Conservation (phyloP, 2,329 filamentous ascomycete genomes). For the Trichoderma endophyticum region DNA sequence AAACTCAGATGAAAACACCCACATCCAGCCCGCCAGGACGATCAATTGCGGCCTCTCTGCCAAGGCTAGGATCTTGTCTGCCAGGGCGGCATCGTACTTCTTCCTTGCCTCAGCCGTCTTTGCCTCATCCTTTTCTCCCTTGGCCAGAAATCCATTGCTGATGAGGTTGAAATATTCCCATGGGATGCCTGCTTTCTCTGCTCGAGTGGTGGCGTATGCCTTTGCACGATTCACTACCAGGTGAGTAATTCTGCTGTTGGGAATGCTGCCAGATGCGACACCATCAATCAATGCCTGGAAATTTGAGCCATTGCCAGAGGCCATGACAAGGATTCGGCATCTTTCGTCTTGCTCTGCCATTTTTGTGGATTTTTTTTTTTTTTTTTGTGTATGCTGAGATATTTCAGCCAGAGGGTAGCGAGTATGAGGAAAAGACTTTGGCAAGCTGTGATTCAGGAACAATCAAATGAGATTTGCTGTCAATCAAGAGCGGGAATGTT, state of each 20-base stretch:
- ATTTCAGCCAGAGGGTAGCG: not conserved
- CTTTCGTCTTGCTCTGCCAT: conserved; percentile 21
- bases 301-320: conserved; percentile 62
- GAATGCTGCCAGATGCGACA: conserved; percentile 38
- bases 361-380: not conserved
- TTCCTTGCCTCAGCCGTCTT: conserved; percentile 56
- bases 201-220: conserved; percentile 43
- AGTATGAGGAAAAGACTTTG: too few species aligned
- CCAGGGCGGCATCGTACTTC: conserved; percentile 69
- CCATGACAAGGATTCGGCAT: conserved; percentile 63
- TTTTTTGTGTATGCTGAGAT: not conserved
- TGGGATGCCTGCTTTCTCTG: conserved; percentile 56
- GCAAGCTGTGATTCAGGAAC: not conserved
- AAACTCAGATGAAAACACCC: conserved; percentile 70
- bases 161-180: conserved; percentile 80
- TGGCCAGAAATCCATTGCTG: conserved; percentile 60
- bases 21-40: conserved; percentile 85
- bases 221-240: conserved; percentile 48
- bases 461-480: not conserved
- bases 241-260: conserved; percentile 42
- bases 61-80: conserved; percentile 56
- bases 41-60: conserved; percentile 66
- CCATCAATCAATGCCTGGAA: conserved; percentile 39
- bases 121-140: conserved; percentile 43
- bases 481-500: not conserved